Base-by-base conservation (phyloP, 495 filamentous ascomycete species). In the Niebla homalea region DNA sequence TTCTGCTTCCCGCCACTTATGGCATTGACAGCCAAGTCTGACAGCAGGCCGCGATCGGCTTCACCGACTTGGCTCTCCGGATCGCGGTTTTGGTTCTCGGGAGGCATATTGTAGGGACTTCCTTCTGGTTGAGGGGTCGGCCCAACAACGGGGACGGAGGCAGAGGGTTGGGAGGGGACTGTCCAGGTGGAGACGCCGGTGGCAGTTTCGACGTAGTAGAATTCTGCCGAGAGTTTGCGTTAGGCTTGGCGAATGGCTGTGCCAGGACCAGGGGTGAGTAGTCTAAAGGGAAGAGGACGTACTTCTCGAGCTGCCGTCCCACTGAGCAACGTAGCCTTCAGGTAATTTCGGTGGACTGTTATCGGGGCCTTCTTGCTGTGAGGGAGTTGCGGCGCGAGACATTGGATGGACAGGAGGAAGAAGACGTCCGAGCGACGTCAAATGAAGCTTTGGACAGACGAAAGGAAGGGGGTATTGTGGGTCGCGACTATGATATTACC, bases 141-240 rank as follows among this genome's bases (percentile, higher is more conserved):
- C n/a, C 49, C 52, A 1, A 57, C 57, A 4, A 57, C 52, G 12
- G 58, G 58, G 18, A 54, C 58, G 6, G 58, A 58, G 16, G 49
- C 38, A 36, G 45, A 79, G 36, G 81, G 70, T 48, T 81, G 70
- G 18, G 79, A 85, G 20, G 85, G 85, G 14, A 83, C 72, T 3
- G 87, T 81, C 85, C 85, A 90, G 64, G 84, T 83, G 40, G 81
- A 85, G 22, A 78, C 69, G 20, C 83, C 84, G 19, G 45, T 89
- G 38, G 80, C 75, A 36, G 85, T 70, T 56, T 88, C 81, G 26
- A 90, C 85, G 60, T 75, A 90, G 62, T 90, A 90, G 66, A 88
- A 90, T 60, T 83, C 45, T 48, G 45, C 5, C 4, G n/a, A 35
- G 36, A 16, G 10, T 7, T 2, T 16, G 8, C 45, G 21, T 35